phyloP scores from a whole-genome alignment of 331 rosid species.

The Prunus yedoensis region DNA sequence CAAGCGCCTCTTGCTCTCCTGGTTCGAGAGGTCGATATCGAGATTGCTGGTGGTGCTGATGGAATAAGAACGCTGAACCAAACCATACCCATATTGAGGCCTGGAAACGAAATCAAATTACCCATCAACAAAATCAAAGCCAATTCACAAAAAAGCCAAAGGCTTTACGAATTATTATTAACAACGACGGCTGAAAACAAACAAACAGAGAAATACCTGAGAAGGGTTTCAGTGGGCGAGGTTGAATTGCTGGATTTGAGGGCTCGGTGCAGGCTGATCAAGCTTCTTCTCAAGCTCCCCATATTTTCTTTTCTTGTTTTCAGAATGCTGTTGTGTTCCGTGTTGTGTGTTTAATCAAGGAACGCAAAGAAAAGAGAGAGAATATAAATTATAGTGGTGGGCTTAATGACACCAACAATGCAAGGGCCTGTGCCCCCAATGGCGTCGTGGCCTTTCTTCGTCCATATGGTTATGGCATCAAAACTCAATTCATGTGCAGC shows the following conservation, averaged over 20 bases:
- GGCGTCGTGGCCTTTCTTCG: constrained; percentile 34
- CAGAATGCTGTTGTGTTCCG: too few relatives aligned
- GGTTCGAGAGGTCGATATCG: constrained; percentile 60
- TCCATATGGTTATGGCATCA: constrained; percentile 5
- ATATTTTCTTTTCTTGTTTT: constrained; percentile 13
- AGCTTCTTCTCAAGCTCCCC: constrained; percentile 44
- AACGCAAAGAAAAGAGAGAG: background rate
- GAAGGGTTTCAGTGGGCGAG: constrained; percentile 20
- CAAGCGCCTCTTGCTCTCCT: constrained; percentile 73
- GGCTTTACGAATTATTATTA: background rate
- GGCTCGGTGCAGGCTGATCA: constrained; percentile 27
- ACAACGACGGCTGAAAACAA: background rate
- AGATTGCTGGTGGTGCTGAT: constrained; percentile 6
- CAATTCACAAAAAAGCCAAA: background rate
- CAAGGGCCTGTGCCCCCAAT: background rate
- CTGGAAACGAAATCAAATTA: constrained; percentile 21
- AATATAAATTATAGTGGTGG: background rate
- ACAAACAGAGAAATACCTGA: constrained; percentile 14
- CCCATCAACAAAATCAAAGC: background rate
- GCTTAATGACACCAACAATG: background rate
- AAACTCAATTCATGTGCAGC: too few relatives aligned
- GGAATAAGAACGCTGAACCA: constrained; percentile 36
- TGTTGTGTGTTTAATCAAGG: background rate
- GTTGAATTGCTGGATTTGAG: constrained; percentile 24
- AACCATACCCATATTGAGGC: constrained; percentile 16